Conservation (phyloP, 208 protist genomes). For the Leishmania lainsoni region DNA sequence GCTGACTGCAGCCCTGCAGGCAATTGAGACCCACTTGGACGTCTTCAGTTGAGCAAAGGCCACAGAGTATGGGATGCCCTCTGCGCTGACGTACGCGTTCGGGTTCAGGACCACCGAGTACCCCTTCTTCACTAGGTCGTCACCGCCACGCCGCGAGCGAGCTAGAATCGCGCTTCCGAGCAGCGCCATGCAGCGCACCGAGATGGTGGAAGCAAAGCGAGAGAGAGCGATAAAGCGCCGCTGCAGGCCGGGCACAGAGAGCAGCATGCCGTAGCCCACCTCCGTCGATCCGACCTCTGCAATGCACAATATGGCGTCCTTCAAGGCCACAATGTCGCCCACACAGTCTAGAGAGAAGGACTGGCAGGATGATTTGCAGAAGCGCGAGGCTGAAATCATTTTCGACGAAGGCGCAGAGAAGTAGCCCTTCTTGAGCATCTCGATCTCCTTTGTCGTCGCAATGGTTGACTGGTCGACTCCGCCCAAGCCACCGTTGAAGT, state of each 20-base stretch:
- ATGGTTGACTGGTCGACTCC: slow-evolving; percentile 19
- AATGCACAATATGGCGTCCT: slow-evolving; percentile 82
- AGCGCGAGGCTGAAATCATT: slow-evolving; percentile 70
- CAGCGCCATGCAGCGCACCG: slow-evolving; percentile 63
- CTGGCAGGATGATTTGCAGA: slow-evolving; percentile 56
- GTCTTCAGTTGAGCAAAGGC: slow-evolving; percentile 70
- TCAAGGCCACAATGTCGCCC: slow-evolving; percentile 57
- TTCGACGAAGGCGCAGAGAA: slow-evolving; percentile 35
- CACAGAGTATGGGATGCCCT: slow-evolving; percentile 86
- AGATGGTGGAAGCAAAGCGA: slow-evolving; percentile 71
- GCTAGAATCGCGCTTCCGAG: slow-evolving; percentile 56
- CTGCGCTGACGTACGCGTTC: slow-evolving; percentile 85
- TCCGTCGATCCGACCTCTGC: slow-evolving; percentile 77
- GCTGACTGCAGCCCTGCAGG: slow-evolving; percentile 33
- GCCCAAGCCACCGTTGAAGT: not conserved
- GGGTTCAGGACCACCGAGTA: slow-evolving; percentile 63
- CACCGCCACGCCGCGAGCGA: slow-evolving; percentile 52
- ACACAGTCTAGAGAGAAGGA: slow-evolving; percentile 71
- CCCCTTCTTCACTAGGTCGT: slow-evolving; percentile 43
- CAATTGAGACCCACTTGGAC: slow-evolving; percentile 63
- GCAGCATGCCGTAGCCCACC: slow-evolving; percentile 61
- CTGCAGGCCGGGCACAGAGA: slow-evolving; percentile 55
- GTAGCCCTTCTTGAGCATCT: slow-evolving; percentile 47
- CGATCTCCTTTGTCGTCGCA: slow-evolving; percentile 27
- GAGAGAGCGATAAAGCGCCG: slow-evolving; percentile 65